Evolutionary conservation across 129 eudicot species (phyloP), one percentile per base, ranked within the genome.

Genomic region (Tagetes patula): DNA sequence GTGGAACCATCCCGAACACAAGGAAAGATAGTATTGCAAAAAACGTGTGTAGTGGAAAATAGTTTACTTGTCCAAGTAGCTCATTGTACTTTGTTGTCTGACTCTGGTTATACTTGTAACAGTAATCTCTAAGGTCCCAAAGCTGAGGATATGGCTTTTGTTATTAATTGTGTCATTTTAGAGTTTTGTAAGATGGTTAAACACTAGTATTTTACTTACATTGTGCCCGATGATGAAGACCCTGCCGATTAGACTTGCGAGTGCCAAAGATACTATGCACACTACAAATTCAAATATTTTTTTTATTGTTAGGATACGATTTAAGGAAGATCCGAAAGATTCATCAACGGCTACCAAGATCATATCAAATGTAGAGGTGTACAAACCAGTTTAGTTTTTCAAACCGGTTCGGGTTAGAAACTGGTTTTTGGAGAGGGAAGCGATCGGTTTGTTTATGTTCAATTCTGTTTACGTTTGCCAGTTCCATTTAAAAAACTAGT

Each of bases 181-280:
- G 30, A 30, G 31, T 2, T 5, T 2, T 33, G 40, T 48, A 27
- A 63, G 49, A 10, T 40, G 71, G 5, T 41, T 32, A 48, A 69
- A 73, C 3, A 32, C 7, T 36, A 30, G 58, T 36, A 5, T 20
- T 34, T n/a, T 75, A 72, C 92, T 89, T 46, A 89, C 96, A 41
- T 80, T 84, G 31, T 84, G 83, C 42, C 64, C 77, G 5, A 89
- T 53, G 62, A 82, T 34, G 74, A 86, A 42, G 47, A 89, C 80
- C 73, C 89, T 86, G 33, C 88, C 91, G 2, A 89, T 63, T 9
- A 84, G 66, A 64, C 78, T 84, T 72, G 92, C 92, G 30, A 89
- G 64, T 65, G 81, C 86, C 63, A 89, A 58, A 36, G 86, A 69
- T 50, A 86, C 58, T 31, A 82, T 82, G 65, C 69, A 84, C 84